Base-by-base conservation (phyloP, 139 green algal species). In the Volvox reticuliferus region DNA sequence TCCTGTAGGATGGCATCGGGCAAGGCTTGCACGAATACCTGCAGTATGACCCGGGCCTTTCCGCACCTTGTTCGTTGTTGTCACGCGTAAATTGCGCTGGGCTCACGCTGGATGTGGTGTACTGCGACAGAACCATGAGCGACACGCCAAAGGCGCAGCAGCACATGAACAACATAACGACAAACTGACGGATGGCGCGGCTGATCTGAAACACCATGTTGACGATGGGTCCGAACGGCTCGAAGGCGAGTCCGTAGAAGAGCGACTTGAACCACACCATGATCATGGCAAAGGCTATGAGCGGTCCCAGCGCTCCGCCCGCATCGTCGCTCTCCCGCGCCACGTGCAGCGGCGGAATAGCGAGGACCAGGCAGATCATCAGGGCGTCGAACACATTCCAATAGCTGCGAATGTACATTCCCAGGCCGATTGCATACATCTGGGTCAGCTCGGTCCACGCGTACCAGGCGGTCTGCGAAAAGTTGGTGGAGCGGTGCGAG, bases 241-340 rank as follows among this genome's bases (percentile, higher is more conserved):
- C 93, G 79, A 95, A 95, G 20, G 87, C 93, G 28, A 95, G 88
- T 26, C 73, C 93, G 79, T 93, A 95, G 88, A 93, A 95, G 16
- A 93, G 88, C 14, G 88, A 16, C 90, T 93, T 91, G 63, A 90
- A 87, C 82, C 88, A 93, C 50, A 89, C 86, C 75, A 93, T 67
- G 67, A 93, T 35, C 55, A 93, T 81, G 32, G 81, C 80, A 62
- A 92, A 89, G 3, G 92, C 88, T 13, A 92, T 91, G n/a, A 94
- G 36, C n/a, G 92, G 92, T 14, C 32, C 83, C 50, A 94, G 88
- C 69, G 78, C 92, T 1, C 28, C 33, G 21, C 79, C 81, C 19
- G 26, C 67, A n/a, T 88, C 32, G 69, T 83, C 63, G 28, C 77
- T 50, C 16, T 84, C 32, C 68, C 92, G 77, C 30, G 71, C 71